Base-by-base conservation (phyloP, 441 rosid genomes). In the Aleurites moluccanus region DNA sequence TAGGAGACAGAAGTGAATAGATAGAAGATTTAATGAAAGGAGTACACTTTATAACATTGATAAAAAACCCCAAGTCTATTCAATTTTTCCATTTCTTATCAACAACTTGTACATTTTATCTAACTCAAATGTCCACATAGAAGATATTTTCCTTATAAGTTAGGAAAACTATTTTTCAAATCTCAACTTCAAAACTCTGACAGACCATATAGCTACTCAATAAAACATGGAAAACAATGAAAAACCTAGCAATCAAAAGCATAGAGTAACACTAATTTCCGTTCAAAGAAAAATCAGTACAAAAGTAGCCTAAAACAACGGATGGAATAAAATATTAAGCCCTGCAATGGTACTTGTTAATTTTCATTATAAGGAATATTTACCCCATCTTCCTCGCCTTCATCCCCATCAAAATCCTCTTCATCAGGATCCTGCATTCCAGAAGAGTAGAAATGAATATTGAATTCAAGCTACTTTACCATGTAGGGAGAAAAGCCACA, bases 341-440 rank as follows among this genome's bases (percentile, higher is more conserved):
- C 49, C 56, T 28, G 45, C 53, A 69, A 18, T 16, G 35, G 16
- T 25, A 33, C 18, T 40, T 14, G 2, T 25, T 28, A 20, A 64
- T n/a, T 11, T 18, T 45, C 14, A 64, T 21, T 56, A 38, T 42
- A 68, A 10, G 45, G 28, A 11, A 44, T 45, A 21, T 23, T 65
- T 87, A 92, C 97, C 97, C 83, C 97, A 50, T 92, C 93, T 35
- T 88, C 90, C 40, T 38, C 40, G 30, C 69, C 93, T 52, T 89
- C 93, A 21, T 83, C 91, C 60, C 84, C 94, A 20, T 87, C 96
- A 79, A 83, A 85, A 64, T 87, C 94, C 83, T 91, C 98, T 72
- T 91, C 97, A 68, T 92, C 97, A 80, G 92, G 89, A 21, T 95
- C 99, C 98, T 95, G 77, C 63, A 72, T 73, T 69, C 56, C 53